Base-by-base conservation (phyloP, 768 basidiomycete genomes). In the Favolaschia claudopus region DNA sequence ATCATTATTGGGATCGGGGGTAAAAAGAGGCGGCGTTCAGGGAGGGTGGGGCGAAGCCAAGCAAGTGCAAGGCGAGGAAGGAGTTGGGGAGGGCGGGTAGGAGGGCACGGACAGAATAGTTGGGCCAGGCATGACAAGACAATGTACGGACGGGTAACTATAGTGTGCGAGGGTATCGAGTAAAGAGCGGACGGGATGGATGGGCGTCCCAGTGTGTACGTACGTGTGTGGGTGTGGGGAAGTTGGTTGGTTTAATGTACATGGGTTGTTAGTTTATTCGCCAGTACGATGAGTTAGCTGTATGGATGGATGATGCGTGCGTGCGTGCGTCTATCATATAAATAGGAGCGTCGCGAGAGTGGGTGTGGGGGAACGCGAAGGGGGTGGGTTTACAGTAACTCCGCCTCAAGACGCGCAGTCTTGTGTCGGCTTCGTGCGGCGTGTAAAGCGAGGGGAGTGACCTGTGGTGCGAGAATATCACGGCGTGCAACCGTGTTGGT, bases 401-500 rank as follows among this genome's bases (percentile, higher is more conserved):
- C 55, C 6, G 22, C 39, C n/a, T 28, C 48, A n/a, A 44, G 37
- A 9, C 34, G 46, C n/a, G 55, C 29, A 19, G 31, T 42, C n/a
- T 57, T 10, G 32, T 40, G 58, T 20, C 50, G 45, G 12, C 51
- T 59, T 36, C 58, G 58, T 32, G 33, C 37, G 24, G 58, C 58
- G 51, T 59, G 58, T 44, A 32, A 38, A 37, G 50, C 19, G 10
- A 25, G 17, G 10, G 42, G 48, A 7, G 55, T 51, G 25, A 32
- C 33, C 17, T 32, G 32, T 19, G 43, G 32, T 32, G 22, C 36
- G 36, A 22, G 34, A 5, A n/a, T 8, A 32, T 17, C 17, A 15
- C 32, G 46, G 43, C 78, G 75, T 25, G 76, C 81, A 54, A 89
- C 76, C 5, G 88, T 89, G 67, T 79, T 74, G 9, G 89, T 91